Evolutionary conservation across 2,329 filamentous ascomycete species (phyloP).

Genomic region (Huntiella moniliformis): DNA sequence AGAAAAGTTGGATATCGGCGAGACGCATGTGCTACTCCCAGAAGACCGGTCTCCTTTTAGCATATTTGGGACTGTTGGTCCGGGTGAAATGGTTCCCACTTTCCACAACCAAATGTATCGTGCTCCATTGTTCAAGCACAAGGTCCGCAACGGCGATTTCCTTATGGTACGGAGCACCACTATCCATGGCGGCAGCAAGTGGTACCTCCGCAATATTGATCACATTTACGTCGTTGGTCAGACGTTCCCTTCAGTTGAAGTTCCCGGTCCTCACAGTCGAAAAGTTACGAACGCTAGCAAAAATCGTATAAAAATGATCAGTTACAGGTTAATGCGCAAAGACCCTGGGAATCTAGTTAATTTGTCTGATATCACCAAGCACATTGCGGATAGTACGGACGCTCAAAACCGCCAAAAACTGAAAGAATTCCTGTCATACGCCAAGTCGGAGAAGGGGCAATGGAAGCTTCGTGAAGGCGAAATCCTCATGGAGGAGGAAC

Average conservation of each 20-base stretch:
- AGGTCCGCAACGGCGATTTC: slow-evolving; percentile 63
- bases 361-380: slow-evolving; percentile 71
- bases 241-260: slow-evolving; percentile 76
- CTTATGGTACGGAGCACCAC: slow-evolving; percentile 69
- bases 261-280: slow-evolving; percentile 81
- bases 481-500: slow-evolving; percentile 58
- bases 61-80: slow-evolving; percentile 81
- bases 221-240: slow-evolving; percentile 84
- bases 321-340: slow-evolving; percentile 70
- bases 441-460: slow-evolving; percentile 62
- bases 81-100: slow-evolving; percentile 76
- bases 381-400: slow-evolving; percentile 83
- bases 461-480: slow-evolving; percentile 66
- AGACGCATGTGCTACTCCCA: slow-evolving; percentile 69
- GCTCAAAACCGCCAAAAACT: slow-evolving; percentile 93
- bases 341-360: slow-evolving; percentile 50
- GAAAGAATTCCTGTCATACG: slow-evolving; percentile 86
- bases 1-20: slow-evolving; percentile 70
- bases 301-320: slow-evolving; percentile 89
- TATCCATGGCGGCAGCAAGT: slow-evolving; percentile 55
- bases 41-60: slow-evolving; percentile 94
- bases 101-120: slow-evolving; percentile 92
- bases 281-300: slow-evolving; percentile 96
- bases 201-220: slow-evolving; percentile 76
- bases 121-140: slow-evolving; percentile 81